Base-by-base conservation (phyloP, 352 stramenopile species). In the Phytophthora brassicae region DNA sequence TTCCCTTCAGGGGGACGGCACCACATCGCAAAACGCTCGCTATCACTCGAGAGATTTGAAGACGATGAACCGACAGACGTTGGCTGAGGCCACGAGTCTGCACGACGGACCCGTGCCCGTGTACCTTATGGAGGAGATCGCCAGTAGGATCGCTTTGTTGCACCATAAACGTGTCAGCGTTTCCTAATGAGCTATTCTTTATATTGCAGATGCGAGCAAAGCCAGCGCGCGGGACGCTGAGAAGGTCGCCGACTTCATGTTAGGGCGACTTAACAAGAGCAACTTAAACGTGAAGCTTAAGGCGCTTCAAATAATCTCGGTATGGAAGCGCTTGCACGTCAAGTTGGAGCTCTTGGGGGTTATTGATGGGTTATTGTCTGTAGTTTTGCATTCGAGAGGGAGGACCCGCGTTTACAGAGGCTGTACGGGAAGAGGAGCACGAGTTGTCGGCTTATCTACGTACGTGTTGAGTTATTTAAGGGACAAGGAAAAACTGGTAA, bases 201-300 rank as follows among this genome's bases (percentile, higher is more conserved):
- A 20, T 60, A 48, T 56, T 59, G 31, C 53, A 94, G 85, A 75
- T 33, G 56, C 67, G 12, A 90, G 79, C 20, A 91, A 86, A 61
- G 59, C 73, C 23, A 90, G 75, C 48, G 62, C 72, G 17, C 79
- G 84, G 12, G 79, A 92, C 39, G 81, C 79, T 6, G 84, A 93
- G 64, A 95, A 95, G 60, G 79, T 81, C 20, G 86, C 74, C 13
- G 86, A 95, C 64, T 95, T 84, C 28, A 67, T 95, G 72, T 58
- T 95, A 14, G 74, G 75, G 7, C 71, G 86, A 24, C 70, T 92
- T 8, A 77, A 77, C 56, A 95, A 93, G 66, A 89, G 72, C 68
- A 95, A 95, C 60, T 58, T 92, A 52, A 91, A 84, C 39, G 86
- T 95, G 39, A 92, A 92, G 59, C 72, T 93, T 39, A 95, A 95